Evolutionary conservation across 2,329 filamentous ascomycete genomes (phyloP).

Genomic region (Stemphylium lycopersici): DNA sequence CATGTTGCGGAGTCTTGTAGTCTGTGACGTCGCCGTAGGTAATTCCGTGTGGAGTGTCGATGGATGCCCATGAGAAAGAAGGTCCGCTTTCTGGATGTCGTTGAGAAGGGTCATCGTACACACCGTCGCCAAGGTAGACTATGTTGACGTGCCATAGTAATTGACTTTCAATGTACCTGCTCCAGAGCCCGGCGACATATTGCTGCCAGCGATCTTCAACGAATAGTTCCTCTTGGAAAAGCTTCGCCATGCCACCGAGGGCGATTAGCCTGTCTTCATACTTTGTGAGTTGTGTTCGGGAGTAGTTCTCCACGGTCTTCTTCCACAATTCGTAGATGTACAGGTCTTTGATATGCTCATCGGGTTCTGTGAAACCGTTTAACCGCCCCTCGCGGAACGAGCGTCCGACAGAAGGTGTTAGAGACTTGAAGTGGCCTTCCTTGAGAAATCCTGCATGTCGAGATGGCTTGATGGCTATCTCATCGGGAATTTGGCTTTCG

Average conservation of each 20-base stretch:
- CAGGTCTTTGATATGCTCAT: slow-evolving; percentile 5
- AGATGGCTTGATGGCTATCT: not conserved
- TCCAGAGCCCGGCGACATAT: slow-evolving; percentile 29
- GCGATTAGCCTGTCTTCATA: slow-evolving; percentile 24
- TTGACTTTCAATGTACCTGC: slow-evolving; percentile 20
- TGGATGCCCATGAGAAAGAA: slow-evolving; percentile 29
- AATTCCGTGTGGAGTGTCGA: slow-evolving; percentile 23
- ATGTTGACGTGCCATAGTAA: slow-evolving; percentile 23
- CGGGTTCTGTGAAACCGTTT: slow-evolving; percentile 2
- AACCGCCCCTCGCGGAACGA: slow-evolving; percentile 5
- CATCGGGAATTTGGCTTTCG: slow-evolving; percentile 5
- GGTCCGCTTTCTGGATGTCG: slow-evolving; percentile 13
- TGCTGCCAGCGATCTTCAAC: not conserved
- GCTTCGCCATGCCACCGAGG: slow-evolving; percentile 21
- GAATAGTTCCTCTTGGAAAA: slow-evolving; percentile 4
- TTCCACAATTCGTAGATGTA: slow-evolving; percentile 21
- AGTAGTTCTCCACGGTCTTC: slow-evolving; percentile 24
- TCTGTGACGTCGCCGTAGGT: slow-evolving; percentile 20
- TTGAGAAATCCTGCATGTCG: not conserved
- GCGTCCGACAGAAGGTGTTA: not conserved
- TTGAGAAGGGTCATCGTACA: slow-evolving; percentile 3
- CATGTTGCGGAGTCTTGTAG: not conserved
- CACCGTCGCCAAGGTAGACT: not conserved
- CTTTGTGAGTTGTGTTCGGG: slow-evolving; percentile 11
- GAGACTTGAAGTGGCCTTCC: slow-evolving; percentile 9